phyloP scores from a whole-genome alignment of 1,284 basidiomycete species.

The Ustilago trichophora region DNA sequence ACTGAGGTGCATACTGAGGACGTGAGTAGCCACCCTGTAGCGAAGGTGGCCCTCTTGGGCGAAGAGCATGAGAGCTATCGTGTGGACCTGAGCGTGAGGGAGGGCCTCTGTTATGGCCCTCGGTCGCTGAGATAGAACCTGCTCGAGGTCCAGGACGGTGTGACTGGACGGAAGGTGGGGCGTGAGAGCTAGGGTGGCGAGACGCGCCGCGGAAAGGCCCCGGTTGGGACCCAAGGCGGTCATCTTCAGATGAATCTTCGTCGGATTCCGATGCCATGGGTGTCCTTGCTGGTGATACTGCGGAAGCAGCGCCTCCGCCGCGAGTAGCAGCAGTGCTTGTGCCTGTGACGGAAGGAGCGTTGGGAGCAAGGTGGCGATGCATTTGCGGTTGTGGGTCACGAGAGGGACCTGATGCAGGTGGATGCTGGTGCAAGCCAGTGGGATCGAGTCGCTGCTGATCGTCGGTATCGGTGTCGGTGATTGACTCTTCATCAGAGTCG shows the following conservation, averaged over 20 bases:
- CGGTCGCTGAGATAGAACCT: constrained; percentile 29
- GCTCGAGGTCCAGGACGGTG: constrained; percentile 34
- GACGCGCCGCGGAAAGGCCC: constrained; percentile 18
- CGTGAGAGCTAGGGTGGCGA: constrained; percentile 17
- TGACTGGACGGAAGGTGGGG: constrained; percentile 22
- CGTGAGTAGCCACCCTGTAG: constrained; percentile 32
- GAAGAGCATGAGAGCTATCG: constrained; percentile 6
- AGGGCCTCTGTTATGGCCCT: constrained; percentile 23
- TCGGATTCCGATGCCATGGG: constrained; percentile 40
- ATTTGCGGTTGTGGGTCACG: constrained; percentile 9
- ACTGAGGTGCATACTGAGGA: constrained; percentile 21
- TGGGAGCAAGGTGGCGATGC: constrained; percentile 28
- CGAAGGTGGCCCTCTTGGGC: constrained; percentile 26
- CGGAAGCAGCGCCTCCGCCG: constrained; percentile 22
- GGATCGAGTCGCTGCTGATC: constrained; percentile 42
- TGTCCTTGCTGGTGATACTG: constrained; percentile 23
- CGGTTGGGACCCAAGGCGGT: constrained; percentile 29
- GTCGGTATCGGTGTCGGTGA: constrained; percentile 28
- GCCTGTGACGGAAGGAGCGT: constrained; percentile 33
- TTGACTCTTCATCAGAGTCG: constrained; percentile 34
- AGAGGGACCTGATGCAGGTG: constrained; percentile 9
- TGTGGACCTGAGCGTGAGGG: constrained; percentile 28
- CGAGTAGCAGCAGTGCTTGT: constrained; percentile 47
- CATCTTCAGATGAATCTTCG: constrained; percentile 24
- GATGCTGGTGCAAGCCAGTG: constrained; percentile 21